Percentiles rank a stretch among this genome's conserved stretches.
Conservation (phyloP, 2,329 filamentous ascomycete species). For the Xylogone sp. region DNA sequence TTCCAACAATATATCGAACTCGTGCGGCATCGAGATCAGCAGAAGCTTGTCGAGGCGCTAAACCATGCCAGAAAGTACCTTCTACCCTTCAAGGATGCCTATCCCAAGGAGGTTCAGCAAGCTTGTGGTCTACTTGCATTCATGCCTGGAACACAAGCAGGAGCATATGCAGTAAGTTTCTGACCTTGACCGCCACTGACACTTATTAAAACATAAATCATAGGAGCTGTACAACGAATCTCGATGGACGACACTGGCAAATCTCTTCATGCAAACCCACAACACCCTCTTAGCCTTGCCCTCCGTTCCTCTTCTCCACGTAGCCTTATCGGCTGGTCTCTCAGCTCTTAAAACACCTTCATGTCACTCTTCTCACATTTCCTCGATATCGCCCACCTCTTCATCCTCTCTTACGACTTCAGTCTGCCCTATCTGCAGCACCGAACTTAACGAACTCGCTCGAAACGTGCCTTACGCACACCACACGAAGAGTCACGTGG, state of each 20-base stretch:
- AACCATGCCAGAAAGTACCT: slow-evolving; percentile 80
- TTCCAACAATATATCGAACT: slow-evolving; percentile 95
- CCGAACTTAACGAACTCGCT: slow-evolving; percentile 89
- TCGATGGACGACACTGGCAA: slow-evolving; percentile 74
- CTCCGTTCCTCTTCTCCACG: slow-evolving; percentile 77
- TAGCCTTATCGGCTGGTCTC: slow-evolving; percentile 84
- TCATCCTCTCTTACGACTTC: slow-evolving; percentile 44
- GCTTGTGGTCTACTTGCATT: slow-evolving; percentile 81
- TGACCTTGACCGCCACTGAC: background rate
- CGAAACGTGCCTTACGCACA: slow-evolving; percentile 88
- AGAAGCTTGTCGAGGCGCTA: slow-evolving; percentile 72
- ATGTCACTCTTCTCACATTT: slow-evolving; percentile 62
- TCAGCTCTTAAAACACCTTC: slow-evolving; percentile 94
- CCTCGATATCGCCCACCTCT: slow-evolving; percentile 26
- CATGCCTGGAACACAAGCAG: slow-evolving; percentile 53
- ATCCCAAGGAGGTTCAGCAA: slow-evolving; percentile 64
- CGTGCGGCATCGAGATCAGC: slow-evolving; percentile 61
- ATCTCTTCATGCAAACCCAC: slow-evolving; percentile 80
- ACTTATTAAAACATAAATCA: background rate
- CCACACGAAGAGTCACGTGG: slow-evolving; percentile 90
- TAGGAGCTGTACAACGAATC: slow-evolving; percentile 68
- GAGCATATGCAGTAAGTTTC: slow-evolving; percentile 43
- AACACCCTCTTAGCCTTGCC: slow-evolving; percentile 83
- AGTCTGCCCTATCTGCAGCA: slow-evolving; percentile 93
- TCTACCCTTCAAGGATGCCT: slow-evolving; percentile 63